A percentile compares a stretch with the other conserved stretches of the same genome.
Evolutionary conservation across 2,329 filamentous ascomycete species (phyloP).

Genomic region (Purpureocillium takamizusanense): DNA sequence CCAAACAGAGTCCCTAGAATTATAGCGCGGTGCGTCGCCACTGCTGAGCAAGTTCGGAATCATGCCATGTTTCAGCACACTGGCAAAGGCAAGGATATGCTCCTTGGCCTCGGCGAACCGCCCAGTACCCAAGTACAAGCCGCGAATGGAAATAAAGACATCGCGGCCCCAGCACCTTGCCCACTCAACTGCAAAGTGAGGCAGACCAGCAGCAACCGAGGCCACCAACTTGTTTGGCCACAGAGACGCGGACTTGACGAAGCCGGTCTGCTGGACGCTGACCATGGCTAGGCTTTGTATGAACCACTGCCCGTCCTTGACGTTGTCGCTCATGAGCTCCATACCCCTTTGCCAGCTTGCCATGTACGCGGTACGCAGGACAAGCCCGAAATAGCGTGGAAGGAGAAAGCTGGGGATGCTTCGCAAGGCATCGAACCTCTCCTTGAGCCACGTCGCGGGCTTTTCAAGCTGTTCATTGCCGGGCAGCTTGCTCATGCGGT

Average conservation of each 20-base stretch:
- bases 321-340: constrained; percentile 67
- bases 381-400: constrained; percentile 86
- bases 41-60: constrained; percentile 88
- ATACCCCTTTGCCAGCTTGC: constrained; percentile 73
- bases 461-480: constrained; percentile 54
- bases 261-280: constrained; percentile 82
- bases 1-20: constrained; percentile 93
- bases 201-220: constrained; percentile 82
- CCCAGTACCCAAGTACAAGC: constrained; percentile 83
- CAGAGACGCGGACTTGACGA: constrained; percentile 81
- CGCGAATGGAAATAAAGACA: constrained; percentile 90
- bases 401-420: constrained; percentile 80
- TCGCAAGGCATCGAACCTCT: constrained; percentile 79
- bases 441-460: constrained; percentile 69
- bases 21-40: constrained; percentile 82
- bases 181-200: constrained; percentile 91
- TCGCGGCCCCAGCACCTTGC: constrained; percentile 96
- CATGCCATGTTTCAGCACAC: constrained; percentile 96
- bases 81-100: constrained; percentile 90
- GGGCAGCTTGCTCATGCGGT: constrained; percentile 57
- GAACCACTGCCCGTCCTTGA: constrained; percentile 79
- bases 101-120: constrained; percentile 83
- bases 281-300: constrained; percentile 83
- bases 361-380: constrained; percentile 79
- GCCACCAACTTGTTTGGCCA: constrained; percentile 81